These are phyloP conservation scores for Brassica napus DNA, from an alignment of 345 rosid species.

Conservation along the genomic window Da-Ae NC_063446.1:55474001-55474500, in stretches of 20 bases:
- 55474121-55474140: conserved; percentile 48
- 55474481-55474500: conserved; percentile 6
- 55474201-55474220: conserved; percentile 43
- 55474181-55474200: conserved; percentile 43
- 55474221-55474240: conserved; percentile 44
- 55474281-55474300: conserved; percentile 50
- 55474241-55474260: conserved; percentile 75
- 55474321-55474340: not conserved
- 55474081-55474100: conserved; percentile 29
- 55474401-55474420: not conserved
- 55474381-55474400: not conserved
- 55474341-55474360: not conserved
- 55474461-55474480: conserved; percentile 23
- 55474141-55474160: conserved; percentile 48
- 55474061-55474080: conserved; percentile 21
- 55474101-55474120: conserved; percentile 38
- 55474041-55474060: conserved; percentile 42
- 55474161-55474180: conserved; percentile 61
- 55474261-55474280: conserved; percentile 99
- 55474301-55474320: conserved; percentile 7
- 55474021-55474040: conserved; percentile 32
- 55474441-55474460: conserved; percentile 3
- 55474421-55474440: not conserved
- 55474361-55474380: not conserved
- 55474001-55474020: conserved; percentile 29